Evolutionary conservation across 2,329 filamentous ascomycete genomes (phyloP), one percentile per base, ranked within the genome.

Genomic region (Ascochyta lentis): DNA sequence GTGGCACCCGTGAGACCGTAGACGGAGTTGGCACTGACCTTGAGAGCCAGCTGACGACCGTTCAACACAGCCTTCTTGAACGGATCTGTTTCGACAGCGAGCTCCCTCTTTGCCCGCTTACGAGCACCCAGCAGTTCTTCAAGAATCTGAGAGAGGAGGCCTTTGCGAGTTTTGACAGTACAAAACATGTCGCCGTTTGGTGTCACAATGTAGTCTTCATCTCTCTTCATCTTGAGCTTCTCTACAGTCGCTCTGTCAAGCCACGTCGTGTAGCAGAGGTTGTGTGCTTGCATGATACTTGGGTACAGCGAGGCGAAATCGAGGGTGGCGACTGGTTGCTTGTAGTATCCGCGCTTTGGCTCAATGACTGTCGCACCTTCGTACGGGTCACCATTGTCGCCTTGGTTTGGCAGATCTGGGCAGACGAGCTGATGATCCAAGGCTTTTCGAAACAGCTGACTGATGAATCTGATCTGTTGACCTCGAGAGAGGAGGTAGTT

Each of bases 221-320:
- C 93, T 75, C 96, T 93, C 69, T 88, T 86, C 54, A 98, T 79
- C 1, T 83, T 81, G 35, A 95, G 84, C 57, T 88, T 90, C 56
- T 96, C 90, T 4, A 96, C 84, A 1, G 85, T 87, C 26, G 80
- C 85, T 75, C 91, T 92, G 73, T 90, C 93, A 38, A 98, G 79
- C 29, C 98, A 81, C 0, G 95, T 99, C 0, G 95, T 99, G 74
- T 99, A 99, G 77, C 95, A 99, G 22, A 99, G 85, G 66, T 99
- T 99, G 78, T 99, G 95, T 0, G 95, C 95, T 78, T 98, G 94
- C 76, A 99, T 99, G 71, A 99, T 99, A 80, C 93, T 97, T 22
- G 95, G 95, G 68, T 99, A 99, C 61, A 99, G 88, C 29, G 95
- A 98, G 6, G 95, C 95, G 67, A 99, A 99, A 91, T 99, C 95